Evolutionary conservation across 75 land plant genomes (phyloP).

Genomic region (Sequoiadendron giganteum): DNA sequence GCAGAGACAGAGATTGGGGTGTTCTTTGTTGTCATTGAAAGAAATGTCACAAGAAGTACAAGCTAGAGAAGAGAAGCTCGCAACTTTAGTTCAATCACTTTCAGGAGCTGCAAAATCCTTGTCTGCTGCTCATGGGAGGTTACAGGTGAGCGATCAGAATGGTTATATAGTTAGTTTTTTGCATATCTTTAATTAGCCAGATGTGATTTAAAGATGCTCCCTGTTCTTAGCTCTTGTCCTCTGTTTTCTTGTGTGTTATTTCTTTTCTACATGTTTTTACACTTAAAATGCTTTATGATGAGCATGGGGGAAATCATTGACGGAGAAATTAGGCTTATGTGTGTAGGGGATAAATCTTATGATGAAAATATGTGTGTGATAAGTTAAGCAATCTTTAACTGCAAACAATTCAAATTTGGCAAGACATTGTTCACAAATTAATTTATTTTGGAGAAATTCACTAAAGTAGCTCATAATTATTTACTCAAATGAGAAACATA

Average conservation of each 20-base stretch:
- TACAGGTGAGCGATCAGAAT: constrained; percentile 39
- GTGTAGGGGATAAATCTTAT: not conserved
- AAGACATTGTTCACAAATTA: not conserved
- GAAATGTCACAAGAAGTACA: constrained; percentile 24
- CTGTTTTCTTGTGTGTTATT: not conserved
- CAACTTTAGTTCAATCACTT: constrained; percentile 28
- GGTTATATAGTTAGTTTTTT: not conserved
- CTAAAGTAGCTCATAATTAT: not conserved
- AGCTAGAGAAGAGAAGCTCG: constrained; percentile 38
- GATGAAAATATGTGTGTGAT: not conserved
- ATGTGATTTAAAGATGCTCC: not conserved
- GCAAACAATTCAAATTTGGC: not conserved
- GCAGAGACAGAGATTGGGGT: constrained; percentile 28
- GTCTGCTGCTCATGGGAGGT: constrained; percentile 33
- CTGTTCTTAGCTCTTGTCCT: not conserved
- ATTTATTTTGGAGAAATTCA: not conserved
- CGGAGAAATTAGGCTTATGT: not conserved
- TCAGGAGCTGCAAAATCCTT: constrained; percentile 47
- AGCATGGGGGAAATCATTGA: not conserved
- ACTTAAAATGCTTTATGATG: not conserved
- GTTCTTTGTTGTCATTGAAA: constrained; percentile 21
- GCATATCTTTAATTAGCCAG: not conserved
- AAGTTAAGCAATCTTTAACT: not conserved
- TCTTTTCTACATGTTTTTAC: not conserved
- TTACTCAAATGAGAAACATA: not conserved